phyloP scores from a whole-genome alignment of 1,139 yeast species.

The Candida tetrigidarum region DNA sequence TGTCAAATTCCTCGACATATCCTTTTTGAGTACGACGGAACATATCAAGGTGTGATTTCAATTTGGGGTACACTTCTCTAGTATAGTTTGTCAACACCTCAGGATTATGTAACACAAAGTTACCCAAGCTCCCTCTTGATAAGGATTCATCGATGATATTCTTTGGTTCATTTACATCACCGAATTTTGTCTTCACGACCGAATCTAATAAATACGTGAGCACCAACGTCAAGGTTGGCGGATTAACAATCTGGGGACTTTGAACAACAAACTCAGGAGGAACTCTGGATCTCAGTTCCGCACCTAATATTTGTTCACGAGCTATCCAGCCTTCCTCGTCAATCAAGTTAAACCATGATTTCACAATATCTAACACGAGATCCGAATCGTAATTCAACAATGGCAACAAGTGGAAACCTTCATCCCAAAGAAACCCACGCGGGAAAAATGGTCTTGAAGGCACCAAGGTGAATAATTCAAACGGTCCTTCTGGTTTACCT shows the following conservation, averaged over 20 bases:
- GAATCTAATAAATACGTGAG: constrained; percentile 68
- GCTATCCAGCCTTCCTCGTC: constrained; percentile 98
- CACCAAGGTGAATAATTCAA: constrained; percentile 76
- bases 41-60: constrained; percentile 83
- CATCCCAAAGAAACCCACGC: constrained; percentile 98
- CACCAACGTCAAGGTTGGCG: constrained; percentile 89
- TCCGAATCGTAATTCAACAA: constrained; percentile 84
- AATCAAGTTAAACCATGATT: constrained; percentile 86
- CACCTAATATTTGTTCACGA: constrained; percentile 91
- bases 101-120: constrained; percentile 60
- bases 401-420: constrained; percentile 92
- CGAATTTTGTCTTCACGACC: constrained; percentile 23
- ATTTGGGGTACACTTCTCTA: constrained; percentile 69
- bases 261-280: constrained; percentile 88
- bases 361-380: constrained; percentile 75
- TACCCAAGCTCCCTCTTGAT: constrained; percentile 37
- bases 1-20: constrained; percentile 69
- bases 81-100: constrained; percentile 67
- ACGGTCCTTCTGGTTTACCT: constrained; percentile 66
- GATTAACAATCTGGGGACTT: constrained; percentile 91
- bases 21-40: constrained; percentile 85
- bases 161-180: constrained; percentile 28
- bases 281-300: constrained; percentile 87
- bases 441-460: constrained; percentile 97
- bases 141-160: constrained; percentile 21